phyloP scores from a whole-genome alignment of 345 rosid species.

The Heritiera littoralis region DNA sequence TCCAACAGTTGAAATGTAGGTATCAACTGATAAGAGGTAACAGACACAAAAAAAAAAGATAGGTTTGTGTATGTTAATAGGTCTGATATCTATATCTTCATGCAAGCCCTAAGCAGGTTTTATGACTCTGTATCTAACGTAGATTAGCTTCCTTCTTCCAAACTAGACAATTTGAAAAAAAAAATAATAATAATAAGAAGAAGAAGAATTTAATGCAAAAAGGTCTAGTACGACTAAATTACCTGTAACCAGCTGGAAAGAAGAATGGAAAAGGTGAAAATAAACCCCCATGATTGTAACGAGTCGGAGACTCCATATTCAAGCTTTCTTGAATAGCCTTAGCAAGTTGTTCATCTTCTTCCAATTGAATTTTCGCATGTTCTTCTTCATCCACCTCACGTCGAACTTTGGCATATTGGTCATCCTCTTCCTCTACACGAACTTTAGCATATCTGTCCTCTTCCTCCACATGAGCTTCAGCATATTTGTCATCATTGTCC shows the following conservation, averaged over 20 bases:
- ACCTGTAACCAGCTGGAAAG: constrained; percentile 67
- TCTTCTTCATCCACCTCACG: constrained; percentile 33
- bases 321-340: constrained; percentile 89
- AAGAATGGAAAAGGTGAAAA: constrained; percentile 59
- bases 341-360: constrained; percentile 90
- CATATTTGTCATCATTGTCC: constrained; percentile 46
- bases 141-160: background rate
- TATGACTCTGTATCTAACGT: background rate
- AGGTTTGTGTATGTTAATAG: background rate
- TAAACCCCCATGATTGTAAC: constrained; percentile 40
- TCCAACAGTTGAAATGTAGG: background rate
- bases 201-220: background rate
- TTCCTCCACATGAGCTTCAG: constrained; percentile 52
- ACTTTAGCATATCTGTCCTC: constrained; percentile 40
- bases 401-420: constrained; percentile 30
- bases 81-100: background rate
- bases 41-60: background rate
- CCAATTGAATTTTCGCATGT: constrained; percentile 54
- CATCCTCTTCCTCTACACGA: constrained; percentile 54
- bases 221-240: constrained; percentile 15
- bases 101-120: constrained; percentile 12
- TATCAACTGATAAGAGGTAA: background rate
- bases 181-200: background rate
- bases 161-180: background rate
- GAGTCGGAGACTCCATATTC: constrained; percentile 56